These are phyloP conservation scores for Cordyceps cicadae DNA, from an alignment of 2,329 filamentous ascomycete genomes.

Conservation along the genomic window DNA sequence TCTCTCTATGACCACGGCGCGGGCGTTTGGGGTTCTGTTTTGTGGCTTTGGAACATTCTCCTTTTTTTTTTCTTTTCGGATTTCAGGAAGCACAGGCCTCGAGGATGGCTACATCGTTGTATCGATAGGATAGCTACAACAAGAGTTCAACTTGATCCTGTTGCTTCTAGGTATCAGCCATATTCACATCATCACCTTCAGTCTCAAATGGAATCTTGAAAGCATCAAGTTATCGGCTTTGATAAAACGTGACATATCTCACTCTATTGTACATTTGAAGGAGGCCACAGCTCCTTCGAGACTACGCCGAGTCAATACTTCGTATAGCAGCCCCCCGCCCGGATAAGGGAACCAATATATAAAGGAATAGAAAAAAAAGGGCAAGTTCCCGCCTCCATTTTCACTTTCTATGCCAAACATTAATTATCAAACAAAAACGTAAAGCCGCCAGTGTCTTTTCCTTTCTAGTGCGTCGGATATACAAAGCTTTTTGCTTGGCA, in stretches of 20 bases:
- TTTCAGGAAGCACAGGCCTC: too few relatives aligned
- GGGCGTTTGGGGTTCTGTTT: conserved; percentile 6
- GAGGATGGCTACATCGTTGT: too few relatives aligned
- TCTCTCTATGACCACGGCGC: conserved; percentile 2
- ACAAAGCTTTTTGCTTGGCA: background rate
- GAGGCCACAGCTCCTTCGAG: background rate
- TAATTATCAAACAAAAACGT: conserved; percentile 5
- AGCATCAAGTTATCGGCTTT: background rate
- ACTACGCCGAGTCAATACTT: background rate
- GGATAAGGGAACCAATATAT: background rate
- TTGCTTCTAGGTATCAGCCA: background rate
- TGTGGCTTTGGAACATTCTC: background rate
- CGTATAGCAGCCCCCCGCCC: background rate
- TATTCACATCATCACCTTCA: background rate
- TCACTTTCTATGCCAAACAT: conserved; percentile 11
- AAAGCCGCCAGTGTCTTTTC: background rate
- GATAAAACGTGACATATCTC: background rate
- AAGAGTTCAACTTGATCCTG: background rate
- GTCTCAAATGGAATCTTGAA: background rate
- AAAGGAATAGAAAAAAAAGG: background rate
- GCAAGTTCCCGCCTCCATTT: background rate
- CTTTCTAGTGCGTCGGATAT: background rate
- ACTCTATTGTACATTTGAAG: conserved; percentile 3
- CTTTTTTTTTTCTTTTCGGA: background rate
- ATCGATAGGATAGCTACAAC: background rate